phyloP scores from a whole-genome alignment of 225 moss, liverwort and hornwort genomes.

The Pleurozium schreberi region DNA sequence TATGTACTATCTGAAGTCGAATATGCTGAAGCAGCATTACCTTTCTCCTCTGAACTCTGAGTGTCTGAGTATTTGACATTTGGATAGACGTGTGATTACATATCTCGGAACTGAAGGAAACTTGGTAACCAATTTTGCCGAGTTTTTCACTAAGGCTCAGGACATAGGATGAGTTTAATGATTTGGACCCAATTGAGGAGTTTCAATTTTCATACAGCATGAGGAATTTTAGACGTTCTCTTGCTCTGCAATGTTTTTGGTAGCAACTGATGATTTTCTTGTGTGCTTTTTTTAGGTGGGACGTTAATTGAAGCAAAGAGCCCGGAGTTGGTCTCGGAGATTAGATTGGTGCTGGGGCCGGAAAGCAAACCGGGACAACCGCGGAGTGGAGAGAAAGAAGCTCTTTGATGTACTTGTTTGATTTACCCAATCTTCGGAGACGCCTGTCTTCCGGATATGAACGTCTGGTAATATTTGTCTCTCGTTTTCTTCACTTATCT shows the following conservation, averaged over 20 bases:
- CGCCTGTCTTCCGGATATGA: not conserved
- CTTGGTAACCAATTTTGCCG: too few species aligned
- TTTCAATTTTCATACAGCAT: too few species aligned
- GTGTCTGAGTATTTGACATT: not conserved
- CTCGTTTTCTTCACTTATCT: not conserved
- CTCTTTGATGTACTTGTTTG: not conserved
- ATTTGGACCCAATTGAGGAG: too few species aligned
- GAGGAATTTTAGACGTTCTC: too few species aligned
- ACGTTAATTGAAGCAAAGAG: not conserved
- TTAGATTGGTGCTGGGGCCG: not conserved
- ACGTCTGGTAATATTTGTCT: not conserved
- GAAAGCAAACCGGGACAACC: not conserved
- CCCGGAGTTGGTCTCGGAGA: not conserved
- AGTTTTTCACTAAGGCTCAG: too few species aligned
- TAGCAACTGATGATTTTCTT: not conserved
- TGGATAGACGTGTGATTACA: too few species aligned
- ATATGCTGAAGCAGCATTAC: accelerated
- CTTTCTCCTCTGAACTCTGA: too few species aligned
- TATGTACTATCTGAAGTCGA: too few species aligned
- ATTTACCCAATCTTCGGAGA: too few species aligned
- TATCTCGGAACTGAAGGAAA: not conserved
- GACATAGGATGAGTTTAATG: too few species aligned
- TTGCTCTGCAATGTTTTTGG: too few species aligned
- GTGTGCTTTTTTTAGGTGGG: not conserved
- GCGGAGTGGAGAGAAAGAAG: not conserved